Evolutionary conservation across 768 basidiomycete genomes (phyloP), one percentile per base, ranked within the genome.

Genomic region (Collybia mongolica): DNA sequence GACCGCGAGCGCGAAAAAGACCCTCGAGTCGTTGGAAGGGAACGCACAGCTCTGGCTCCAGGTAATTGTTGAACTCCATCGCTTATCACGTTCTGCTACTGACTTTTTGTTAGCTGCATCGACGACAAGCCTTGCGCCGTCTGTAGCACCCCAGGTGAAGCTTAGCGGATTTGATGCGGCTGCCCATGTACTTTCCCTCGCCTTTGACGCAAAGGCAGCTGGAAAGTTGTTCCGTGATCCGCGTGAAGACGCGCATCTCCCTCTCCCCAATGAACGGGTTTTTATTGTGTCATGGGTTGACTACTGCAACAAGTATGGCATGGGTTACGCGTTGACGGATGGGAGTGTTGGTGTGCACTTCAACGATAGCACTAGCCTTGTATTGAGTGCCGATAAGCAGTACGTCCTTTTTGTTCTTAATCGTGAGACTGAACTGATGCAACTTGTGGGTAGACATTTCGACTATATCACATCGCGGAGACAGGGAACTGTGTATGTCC

Each of bases 231-330:
- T 88, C 72, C 74, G 80, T 7, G 80, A 88, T 54, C 83, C 86
- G 2, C 71, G 80, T 41, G 72, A 76, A 39, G 83, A 83, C 23
- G 67, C 61, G 1, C 59, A 67, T 37, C 59, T 66, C 12, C 72
- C 70, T 29, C 58, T 91, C 2, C 77, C 76, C 0, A 77, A 83
- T 15, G 89, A 92, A 51, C 79, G 79, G 46, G 88, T 96, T 39
- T 98, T 98, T 70, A 93, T 99, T 55, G 91, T 90, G 2, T 91
- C 90, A n/a, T 98, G 97, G 97, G 89, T 98, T 37, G 97, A 98
- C 67, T 98, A 98, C 64, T 96, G 93, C 65, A 92, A 94, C 69
- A 98, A 98, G 75, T 99, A 98, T 68, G 97, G 96, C n/a, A 98
- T 98, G 91, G 97, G 96, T 1, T 98, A 97, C 66, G 93, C 93